Percentiles rank a stretch among this genome's conserved stretches.
Evolutionary conservation across 805 yeast genomes (phyloP).

Genomic region (Saccharomycopsis babjevae): DNA sequence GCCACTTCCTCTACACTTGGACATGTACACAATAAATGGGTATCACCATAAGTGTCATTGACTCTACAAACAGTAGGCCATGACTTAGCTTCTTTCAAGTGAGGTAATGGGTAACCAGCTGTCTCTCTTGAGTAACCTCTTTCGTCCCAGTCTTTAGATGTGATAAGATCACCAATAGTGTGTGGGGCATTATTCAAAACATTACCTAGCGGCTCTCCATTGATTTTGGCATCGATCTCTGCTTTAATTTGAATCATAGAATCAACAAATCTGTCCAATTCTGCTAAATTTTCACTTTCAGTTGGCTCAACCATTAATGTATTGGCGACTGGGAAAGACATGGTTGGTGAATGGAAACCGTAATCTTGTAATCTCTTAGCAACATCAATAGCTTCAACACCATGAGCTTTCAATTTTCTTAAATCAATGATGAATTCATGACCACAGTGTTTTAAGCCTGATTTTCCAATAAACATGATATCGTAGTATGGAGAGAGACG

Average conservation of each 20-base stretch:
- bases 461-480: slow-evolving; percentile 58
- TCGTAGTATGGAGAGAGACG: slow-evolving; percentile 61
- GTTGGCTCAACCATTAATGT: slow-evolving; percentile 98
- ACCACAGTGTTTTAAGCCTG: slow-evolving; percentile 68
- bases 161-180: slow-evolving; percentile 65
- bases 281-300: slow-evolving; percentile 82
- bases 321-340: slow-evolving; percentile 98
- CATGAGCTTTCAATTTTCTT: slow-evolving; percentile 67
- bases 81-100: slow-evolving; percentile 63
- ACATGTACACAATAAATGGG: slow-evolving; percentile 88
- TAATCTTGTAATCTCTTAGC: slow-evolving; percentile 97
- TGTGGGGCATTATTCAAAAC: slow-evolving; percentile 90
- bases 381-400: slow-evolving; percentile 90
- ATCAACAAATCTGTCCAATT: slow-evolving; percentile 83
- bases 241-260: slow-evolving; percentile 72
- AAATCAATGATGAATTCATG: slow-evolving; percentile 94
- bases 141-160: slow-evolving; percentile 61
- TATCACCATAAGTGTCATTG: slow-evolving; percentile 91
- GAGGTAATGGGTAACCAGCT: slow-evolving; percentile 88
- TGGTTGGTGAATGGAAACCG: slow-evolving; percentile 97
- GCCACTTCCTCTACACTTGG: slow-evolving; percentile 54
- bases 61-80: slow-evolving; percentile 95
- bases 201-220: slow-evolving; percentile 53
- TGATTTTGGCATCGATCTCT: slow-evolving; percentile 68
- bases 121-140: slow-evolving; percentile 88